Evolutionary conservation across 78 protist species (phyloP).

Genomic region (Isochrysis galbana): DNA sequence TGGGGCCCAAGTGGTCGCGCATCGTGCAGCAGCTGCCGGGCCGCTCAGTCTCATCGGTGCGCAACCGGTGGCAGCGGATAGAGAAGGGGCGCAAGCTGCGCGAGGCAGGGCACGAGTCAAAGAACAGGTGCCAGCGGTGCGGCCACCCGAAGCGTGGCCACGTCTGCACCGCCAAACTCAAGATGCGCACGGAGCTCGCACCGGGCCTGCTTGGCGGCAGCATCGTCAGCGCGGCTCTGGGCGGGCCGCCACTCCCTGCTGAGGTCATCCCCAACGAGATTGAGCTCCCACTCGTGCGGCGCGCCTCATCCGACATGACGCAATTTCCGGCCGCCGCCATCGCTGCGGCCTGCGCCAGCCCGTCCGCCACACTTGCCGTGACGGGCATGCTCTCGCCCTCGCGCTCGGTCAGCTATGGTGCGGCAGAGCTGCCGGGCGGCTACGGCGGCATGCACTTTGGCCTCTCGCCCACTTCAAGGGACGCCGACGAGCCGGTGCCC

Average conservation of each 20-base stretch:
- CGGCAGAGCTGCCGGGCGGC: background rate
- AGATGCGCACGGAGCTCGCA: background rate
- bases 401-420: background rate
- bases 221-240: background rate
- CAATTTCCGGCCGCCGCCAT: no score
- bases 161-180: background rate
- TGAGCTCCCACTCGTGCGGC: background rate
- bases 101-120: background rate
- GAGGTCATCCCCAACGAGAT: background rate
- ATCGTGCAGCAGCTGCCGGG: background rate
- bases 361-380: no score
- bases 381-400: background rate
- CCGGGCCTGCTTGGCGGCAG: background rate
- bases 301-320: background rate
- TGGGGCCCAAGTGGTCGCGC: background rate
- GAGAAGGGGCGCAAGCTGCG: background rate
- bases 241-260: background rate
- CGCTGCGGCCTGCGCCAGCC: no score
- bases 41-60: background rate
- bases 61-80: background rate
- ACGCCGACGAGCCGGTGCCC: background rate
- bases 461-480: background rate
- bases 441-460: background rate
- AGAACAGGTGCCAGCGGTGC: background rate
- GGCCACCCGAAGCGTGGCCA: background rate